Percentiles rank a stretch among this genome's conserved stretches.
phyloP scores from a whole-genome alignment of 2,329 filamentous ascomycete species.

The Paraconiothyrium sp. region DNA sequence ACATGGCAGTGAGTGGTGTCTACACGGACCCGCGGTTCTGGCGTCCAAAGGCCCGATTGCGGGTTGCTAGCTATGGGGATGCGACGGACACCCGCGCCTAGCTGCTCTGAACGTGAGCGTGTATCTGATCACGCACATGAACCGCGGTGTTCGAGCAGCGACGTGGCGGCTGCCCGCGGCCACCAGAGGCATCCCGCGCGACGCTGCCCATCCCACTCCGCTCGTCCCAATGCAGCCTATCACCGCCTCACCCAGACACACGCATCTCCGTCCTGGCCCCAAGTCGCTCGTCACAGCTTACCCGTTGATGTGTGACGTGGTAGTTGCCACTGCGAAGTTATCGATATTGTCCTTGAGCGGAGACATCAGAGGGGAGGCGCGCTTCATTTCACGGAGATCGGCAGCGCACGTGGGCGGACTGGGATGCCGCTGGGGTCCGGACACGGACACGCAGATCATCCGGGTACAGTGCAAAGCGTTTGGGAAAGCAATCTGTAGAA shows the following conservation, averaged over 20 bases:
- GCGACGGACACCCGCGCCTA: not conserved
- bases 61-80: not conserved
- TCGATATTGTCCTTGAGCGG: no score
- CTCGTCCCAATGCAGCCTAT: not conserved
- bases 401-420: constrained; percentile 9
- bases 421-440: not conserved
- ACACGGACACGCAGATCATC: constrained; percentile 1
- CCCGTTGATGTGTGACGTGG: not conserved
- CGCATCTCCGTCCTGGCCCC: not conserved
- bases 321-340: no score
- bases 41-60: not conserved
- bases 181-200: constrained; percentile 1
- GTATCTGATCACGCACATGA: constrained; percentile 3
- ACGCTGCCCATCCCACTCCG: not conserved
- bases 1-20: not conserved
- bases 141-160: not conserved
- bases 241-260: not conserved
- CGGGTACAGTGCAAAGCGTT: no score
- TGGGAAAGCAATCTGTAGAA: no score
- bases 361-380: not conserved
- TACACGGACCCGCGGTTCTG: constrained; percentile 2
- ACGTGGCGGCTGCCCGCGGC: not conserved
- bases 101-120: not conserved
- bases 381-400: constrained; percentile 8
- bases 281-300: not conserved